phyloP scores from a whole-genome alignment of 73 alveolate genomes.

The Urostyla sp. region DNA sequence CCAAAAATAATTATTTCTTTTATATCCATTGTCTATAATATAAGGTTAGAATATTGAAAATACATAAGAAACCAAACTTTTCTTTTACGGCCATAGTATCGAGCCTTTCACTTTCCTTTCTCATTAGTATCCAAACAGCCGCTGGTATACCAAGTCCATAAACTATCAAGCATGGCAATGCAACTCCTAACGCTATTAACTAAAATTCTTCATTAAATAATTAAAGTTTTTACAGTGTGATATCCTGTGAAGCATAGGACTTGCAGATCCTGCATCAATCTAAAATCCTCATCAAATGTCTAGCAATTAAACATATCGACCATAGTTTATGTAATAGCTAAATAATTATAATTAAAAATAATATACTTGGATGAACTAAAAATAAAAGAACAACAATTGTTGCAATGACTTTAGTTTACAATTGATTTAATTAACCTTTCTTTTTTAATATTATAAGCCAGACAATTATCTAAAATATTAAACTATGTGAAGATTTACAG shows the following conservation, averaged over 20 bases:
- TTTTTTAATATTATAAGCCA: slow-evolving; percentile 46
- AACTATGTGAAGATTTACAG: too few species aligned
- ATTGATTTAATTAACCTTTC: slow-evolving; percentile 28
- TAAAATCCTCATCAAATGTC: slow-evolving; percentile 59
- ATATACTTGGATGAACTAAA: slow-evolving; percentile 74
- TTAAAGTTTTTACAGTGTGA: too few species aligned
- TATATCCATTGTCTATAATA: slow-evolving; percentile 78
- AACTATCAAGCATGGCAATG: slow-evolving; percentile 65
- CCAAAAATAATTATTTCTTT: slow-evolving; percentile 70
- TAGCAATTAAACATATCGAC: slow-evolving; percentile 69
- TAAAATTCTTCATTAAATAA: too few species aligned
- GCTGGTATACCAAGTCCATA: slow-evolving; percentile 78
- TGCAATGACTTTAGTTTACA: slow-evolving; percentile 57
- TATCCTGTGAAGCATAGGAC: slow-evolving; percentile 58
- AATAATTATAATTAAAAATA: too few species aligned
- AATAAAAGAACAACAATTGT: slow-evolving; percentile 64
- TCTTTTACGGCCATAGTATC: slow-evolving; percentile 62
- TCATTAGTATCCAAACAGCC: slow-evolving; percentile 57
- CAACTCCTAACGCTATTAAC: slow-evolving; percentile 52
- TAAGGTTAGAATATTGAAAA: too few species aligned
- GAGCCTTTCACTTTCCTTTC: slow-evolving; percentile 50
- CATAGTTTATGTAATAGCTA: slow-evolving; percentile 64
- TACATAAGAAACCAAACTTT: slow-evolving; percentile 77
- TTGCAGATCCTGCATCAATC: slow-evolving; percentile 56
- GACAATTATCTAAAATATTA: too few species aligned